Evolutionary conservation across 306 rosid genomes (phyloP), one percentile per base, ranked within the genome.

Genomic region (Amphicarpaea edgeworthii): DNA sequence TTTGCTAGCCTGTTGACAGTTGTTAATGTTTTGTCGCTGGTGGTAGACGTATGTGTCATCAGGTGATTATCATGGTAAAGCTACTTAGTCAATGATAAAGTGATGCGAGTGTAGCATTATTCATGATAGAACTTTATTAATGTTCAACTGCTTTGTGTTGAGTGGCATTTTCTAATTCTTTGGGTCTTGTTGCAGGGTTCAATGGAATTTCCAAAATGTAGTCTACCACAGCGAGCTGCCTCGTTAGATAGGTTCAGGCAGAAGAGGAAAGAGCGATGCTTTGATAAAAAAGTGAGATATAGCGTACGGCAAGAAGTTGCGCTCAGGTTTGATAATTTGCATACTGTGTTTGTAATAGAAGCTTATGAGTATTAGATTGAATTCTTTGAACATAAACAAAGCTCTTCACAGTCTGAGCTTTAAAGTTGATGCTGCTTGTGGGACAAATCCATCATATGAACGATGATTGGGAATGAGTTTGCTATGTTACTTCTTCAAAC

Each of bases 291-390:
- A 93, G 98, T 93, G 64, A 78, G 97, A 88, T 93, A 93, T 67
- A 40, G 93, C 54, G 98, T 93, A 19, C 98, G 98, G 59, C 98
- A 93, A 84, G 98, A 93, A 82, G 98, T 93, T 72, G 98, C 98
- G 4, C 97, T 93, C 90, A 93, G 97, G 98, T 89, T 24, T 82
- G 90, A 77, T 83, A 30, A 71, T 64, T 61, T 40, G 17, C 43
- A 37, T 65, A 7, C 58, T 34, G 15, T 24, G 23, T 75, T 32
- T 84, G 68, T 77, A 16, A 19, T 73, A 49, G 68, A 58, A 76
- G 16, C 5, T 58, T 65, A 3, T 11, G 28, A 42, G 49, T 51
- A 41, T 71, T 32, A n/a, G 15, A 42, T n/a, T 65, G 55, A 67
- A 34, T 26, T 49, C 26, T 68, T n/a, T 70, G 43, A 60, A 34